Conservation (phyloP, 495 filamentous ascomycete species). For the Talaromyces trachyspermus region DNA sequence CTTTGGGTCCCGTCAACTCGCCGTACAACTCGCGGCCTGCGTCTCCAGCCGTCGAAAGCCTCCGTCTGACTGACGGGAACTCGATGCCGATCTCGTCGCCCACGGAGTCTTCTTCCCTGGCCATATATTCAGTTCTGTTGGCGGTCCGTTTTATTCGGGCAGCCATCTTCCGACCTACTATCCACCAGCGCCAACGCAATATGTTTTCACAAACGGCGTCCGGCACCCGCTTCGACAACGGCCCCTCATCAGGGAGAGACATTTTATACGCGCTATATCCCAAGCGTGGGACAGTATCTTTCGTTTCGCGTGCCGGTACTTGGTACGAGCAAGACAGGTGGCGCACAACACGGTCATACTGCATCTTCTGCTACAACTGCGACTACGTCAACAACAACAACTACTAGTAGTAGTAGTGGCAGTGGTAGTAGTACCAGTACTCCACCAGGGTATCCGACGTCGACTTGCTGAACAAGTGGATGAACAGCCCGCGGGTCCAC, state of each 20-base stretch:
- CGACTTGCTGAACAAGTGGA: constrained; percentile 80
- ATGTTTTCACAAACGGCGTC: constrained; percentile 67
- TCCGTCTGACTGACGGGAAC: constrained; percentile 14
- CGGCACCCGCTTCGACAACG: constrained; percentile 87
- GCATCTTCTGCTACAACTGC: constrained; percentile 19
- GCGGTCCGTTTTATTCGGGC: constrained; percentile 63
- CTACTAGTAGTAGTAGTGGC: too few species aligned
- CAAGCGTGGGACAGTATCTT: constrained; percentile 74
- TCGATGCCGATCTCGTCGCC: constrained; percentile 13
- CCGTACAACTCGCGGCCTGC: constrained; percentile 46
- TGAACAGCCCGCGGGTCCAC: constrained; percentile 78
- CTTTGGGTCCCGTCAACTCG: constrained; percentile 52
- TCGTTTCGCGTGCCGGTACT: constrained; percentile 72
- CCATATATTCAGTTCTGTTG: constrained; percentile 18
- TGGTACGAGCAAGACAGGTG: constrained; percentile 17
- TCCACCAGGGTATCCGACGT: constrained; percentile 48
- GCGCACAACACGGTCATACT: constrained; percentile 19
- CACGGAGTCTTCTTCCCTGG: constrained; percentile 14
- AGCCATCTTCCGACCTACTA: constrained; percentile 88
- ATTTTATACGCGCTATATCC: constrained; percentile 84
- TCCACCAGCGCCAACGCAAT: constrained; percentile 74
- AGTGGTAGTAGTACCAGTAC: too few species aligned
- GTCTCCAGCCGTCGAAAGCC: constrained; percentile 50
- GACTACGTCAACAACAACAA: too few species aligned
- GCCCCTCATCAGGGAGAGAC: constrained; percentile 81